Evolutionary conservation across 139 green algal species (phyloP), one percentile per base, ranked within the genome.

Genomic region (Coelastrella sp.): DNA sequence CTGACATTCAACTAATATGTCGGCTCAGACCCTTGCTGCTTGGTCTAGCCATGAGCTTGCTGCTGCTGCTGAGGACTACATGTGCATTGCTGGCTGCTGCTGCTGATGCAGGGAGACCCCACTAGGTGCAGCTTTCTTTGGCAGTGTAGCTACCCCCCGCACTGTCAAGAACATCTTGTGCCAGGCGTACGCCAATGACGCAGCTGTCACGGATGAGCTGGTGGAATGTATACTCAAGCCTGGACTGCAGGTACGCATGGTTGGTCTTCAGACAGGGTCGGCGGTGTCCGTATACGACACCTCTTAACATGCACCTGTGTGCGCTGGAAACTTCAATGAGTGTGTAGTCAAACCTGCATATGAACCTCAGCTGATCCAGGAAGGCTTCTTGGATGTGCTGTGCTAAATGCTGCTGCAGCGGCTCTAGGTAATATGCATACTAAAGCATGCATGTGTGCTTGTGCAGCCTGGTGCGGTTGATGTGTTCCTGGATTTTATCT

Each of bases 401-500:
- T n/a, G n/a, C 74, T 7, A 78, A 25, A 63, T 49, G 82, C 24
- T 78, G 61, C 61, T 74, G 17, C 79, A 70, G 65, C 27, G 20
- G 59, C 59, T 65, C 7, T 61, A 20, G 12, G 22, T 87, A 25
- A 7, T 70, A 8, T 9, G 35, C 35, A 49, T 49, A 49, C 35
- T 49, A 5, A 49, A 5, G 59, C 58, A n/a, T 74, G 14, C 58
- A 6, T 58, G 3, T 85, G 7, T 85, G 57, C 56, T 49, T 35
- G 7, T 76, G 65, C 87, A 95, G 90, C 95, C 95, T 17, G 97
- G 97, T 8, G 98, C 98, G 0, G 96, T 96, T 20, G 90, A 96
- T 59, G 98, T 99, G 22, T 99, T 99, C 90, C 96, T 99, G 8
- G 98, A 99, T 93, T 99, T 99, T 88, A 99, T 99, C 83, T 97